phyloP scores from a whole-genome alignment of 805 yeast species.

The Zygosaccharomyces rouxii region DNA sequence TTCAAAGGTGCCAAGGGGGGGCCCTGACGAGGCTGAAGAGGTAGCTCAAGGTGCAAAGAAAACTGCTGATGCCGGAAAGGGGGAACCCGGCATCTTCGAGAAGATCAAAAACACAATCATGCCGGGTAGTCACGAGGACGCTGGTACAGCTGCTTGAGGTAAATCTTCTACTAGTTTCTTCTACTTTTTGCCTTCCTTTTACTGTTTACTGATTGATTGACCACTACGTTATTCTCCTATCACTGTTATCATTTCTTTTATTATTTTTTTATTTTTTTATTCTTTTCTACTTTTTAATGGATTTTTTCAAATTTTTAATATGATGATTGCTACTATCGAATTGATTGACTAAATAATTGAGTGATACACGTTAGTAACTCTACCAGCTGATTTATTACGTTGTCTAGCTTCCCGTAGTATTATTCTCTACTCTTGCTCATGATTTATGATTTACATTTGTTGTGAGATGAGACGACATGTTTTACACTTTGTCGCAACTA shows the following conservation, averaged over 20 bases:
- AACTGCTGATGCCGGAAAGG: not conserved
- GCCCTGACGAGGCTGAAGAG: conserved; percentile 4
- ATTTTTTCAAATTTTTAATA: not conserved
- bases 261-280: not conserved
- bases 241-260: not conserved
- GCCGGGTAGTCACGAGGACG: not conserved
- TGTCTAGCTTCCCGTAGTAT: not conserved
- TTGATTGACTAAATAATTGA: not conserved
- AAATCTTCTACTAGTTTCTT: not conserved
- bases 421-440: not conserved
- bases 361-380: not conserved
- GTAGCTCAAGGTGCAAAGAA: not conserved
- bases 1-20: conserved; percentile 10
- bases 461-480: not conserved
- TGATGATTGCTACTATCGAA: not conserved
- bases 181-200: not conserved
- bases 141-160: not conserved
- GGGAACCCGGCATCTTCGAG: conserved; percentile 9
- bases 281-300: not conserved
- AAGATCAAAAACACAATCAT: conserved; percentile 9
- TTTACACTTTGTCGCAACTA: not conserved
- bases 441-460: not conserved
- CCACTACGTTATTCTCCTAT: not conserved
- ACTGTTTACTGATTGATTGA: not conserved
- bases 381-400: not conserved